Conservation (phyloP, 108 stramenopile species). For the Epipyxis sp. region DNA sequence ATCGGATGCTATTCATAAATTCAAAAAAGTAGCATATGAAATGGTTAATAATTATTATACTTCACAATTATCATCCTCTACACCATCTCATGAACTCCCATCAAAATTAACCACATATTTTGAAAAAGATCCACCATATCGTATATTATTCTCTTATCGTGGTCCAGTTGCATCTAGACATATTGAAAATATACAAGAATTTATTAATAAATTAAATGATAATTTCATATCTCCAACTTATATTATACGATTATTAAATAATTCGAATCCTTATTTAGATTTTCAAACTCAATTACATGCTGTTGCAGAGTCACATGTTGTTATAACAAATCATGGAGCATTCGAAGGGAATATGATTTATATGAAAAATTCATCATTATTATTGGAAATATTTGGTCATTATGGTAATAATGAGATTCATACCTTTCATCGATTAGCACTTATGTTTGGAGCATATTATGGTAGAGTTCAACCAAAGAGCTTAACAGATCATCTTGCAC, state of each 20-base stretch:
- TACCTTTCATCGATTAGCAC: not conserved
- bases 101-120: not conserved
- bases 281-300: not conserved
- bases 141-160: not conserved
- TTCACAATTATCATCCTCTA: not conserved
- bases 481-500: not conserved
- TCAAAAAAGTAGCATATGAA: not conserved
- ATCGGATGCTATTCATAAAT: not conserved
- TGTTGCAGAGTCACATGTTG: not conserved
- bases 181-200: not conserved
- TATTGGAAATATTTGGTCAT: not conserved
- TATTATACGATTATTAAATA: not conserved
- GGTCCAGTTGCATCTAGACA: not conserved
- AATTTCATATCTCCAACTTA: not conserved
- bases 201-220: not conserved
- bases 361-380: not conserved
- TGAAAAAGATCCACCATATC: too few relatives aligned
- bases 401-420: not conserved
- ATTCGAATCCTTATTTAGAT: not conserved
- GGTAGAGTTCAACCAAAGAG: not conserved
- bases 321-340: not conserved
- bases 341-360: constrained; percentile 1
- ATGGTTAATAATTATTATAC: not conserved
- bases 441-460: not conserved
- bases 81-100: not conserved